phyloP scores from a whole-genome alignment of 2,329 filamentous ascomycete species.

The Cadophora luteo-olivacea region DNA sequence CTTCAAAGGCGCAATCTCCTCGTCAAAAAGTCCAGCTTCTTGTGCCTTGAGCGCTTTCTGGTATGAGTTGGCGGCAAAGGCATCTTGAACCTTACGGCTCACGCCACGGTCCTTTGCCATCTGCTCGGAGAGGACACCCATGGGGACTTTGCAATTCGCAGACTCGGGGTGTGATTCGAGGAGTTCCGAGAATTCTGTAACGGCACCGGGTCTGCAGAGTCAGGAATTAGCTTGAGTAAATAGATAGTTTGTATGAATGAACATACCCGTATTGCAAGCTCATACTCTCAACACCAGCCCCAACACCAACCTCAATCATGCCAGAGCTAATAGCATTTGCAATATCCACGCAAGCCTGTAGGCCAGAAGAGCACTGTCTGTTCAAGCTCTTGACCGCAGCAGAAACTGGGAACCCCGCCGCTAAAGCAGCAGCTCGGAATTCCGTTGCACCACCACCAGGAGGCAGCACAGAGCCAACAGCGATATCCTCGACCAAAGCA shows the following conservation, averaged over 20 bases:
- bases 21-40: conserved; percentile 85
- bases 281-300: conserved; percentile 98
- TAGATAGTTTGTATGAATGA: not conserved
- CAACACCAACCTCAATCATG: conserved; percentile 95
- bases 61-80: conserved; percentile 93
- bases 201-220: conserved; percentile 71
- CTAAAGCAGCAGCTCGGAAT: conserved; percentile 90
- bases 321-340: conserved; percentile 89
- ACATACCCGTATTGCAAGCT: conserved; percentile 84
- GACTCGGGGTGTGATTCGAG: conserved; percentile 82
- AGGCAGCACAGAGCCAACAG: conserved; percentile 88
- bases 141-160: conserved; percentile 96
- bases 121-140: conserved; percentile 91
- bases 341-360: conserved; percentile 92
- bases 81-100: conserved; percentile 77
- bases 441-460: conserved; percentile 96
- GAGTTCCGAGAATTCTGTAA: conserved; percentile 90
- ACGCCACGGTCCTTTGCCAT: conserved; percentile 90
- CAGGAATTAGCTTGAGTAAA: conserved; percentile 15
- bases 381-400: conserved; percentile 89
- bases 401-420: conserved; percentile 86
- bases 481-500: conserved; percentile 86
- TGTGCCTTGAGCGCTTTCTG: conserved; percentile 89
- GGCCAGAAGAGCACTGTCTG: conserved; percentile 90
- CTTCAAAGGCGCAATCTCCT: conserved; percentile 87